phyloP scores from a whole-genome alignment of 192 early-diverging fungal genomes.

The Backusella morwellensis region DNA sequence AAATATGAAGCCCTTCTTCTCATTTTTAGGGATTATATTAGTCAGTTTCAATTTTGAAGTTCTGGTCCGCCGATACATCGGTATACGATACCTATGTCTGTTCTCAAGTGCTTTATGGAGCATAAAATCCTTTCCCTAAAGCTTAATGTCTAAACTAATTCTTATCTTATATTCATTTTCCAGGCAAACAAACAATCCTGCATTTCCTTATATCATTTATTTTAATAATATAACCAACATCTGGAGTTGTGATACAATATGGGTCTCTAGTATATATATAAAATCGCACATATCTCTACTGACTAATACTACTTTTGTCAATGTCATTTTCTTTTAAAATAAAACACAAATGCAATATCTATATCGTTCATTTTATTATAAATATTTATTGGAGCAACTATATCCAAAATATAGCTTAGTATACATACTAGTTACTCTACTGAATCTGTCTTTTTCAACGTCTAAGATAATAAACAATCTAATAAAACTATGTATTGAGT shows the following conservation, averaged over 20 bases:
- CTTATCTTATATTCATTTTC: neutral
- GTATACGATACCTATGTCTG: neutral
- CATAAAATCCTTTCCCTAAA: neutral
- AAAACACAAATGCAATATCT: neutral
- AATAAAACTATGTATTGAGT: neutral
- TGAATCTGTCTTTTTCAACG: neutral
- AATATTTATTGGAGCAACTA: neutral
- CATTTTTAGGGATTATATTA: neutral
- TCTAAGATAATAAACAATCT: neutral
- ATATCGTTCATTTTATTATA: neutral
- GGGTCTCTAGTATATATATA: neutral
- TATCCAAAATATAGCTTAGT: neutral
- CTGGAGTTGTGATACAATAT: neutral
- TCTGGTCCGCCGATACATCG: neutral
- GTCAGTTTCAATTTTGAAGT: neutral
- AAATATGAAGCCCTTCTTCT: neutral
- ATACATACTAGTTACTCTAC: neutral
- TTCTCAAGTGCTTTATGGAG: neutral
- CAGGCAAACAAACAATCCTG: neutral
- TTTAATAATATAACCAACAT: neutral
- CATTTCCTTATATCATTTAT: neutral
- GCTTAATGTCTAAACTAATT: neutral
- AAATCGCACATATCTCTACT: neutral
- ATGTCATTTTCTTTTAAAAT: neutral
- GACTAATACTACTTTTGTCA: neutral